phyloP scores from a whole-genome alignment of 1,284 basidiomycete species.

The Puccinia coronata region DNA sequence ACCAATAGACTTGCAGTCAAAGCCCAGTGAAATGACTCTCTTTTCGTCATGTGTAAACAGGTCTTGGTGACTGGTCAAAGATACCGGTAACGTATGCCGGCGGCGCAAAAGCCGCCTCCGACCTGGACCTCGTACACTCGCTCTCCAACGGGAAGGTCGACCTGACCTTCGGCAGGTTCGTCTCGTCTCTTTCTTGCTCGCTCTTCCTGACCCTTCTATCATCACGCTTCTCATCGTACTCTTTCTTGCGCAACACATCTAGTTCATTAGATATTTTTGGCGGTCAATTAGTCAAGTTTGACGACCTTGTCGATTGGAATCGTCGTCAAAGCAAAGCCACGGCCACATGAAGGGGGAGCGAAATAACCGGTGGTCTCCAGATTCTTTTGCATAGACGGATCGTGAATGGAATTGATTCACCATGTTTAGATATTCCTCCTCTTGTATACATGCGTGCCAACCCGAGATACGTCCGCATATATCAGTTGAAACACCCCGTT shows the following conservation, averaged over 20 bases:
- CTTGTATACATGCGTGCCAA: too few species aligned
- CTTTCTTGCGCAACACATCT: too few species aligned
- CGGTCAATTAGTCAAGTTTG: conserved; percentile 71
- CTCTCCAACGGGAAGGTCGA: conserved; percentile 86
- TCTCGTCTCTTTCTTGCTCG: conserved; percentile 13
- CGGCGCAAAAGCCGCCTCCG: conserved; percentile 83
- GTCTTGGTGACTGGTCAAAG: conserved; percentile 83
- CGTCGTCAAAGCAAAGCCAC: conserved; percentile 1
- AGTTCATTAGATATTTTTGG: conserved; percentile 83
- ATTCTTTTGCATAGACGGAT: too few species aligned
- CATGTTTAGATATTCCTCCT: too few species aligned
- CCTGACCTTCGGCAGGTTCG: conserved; percentile 89
- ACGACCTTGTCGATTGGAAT: conserved; percentile 67
- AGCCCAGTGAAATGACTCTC: too few species aligned
- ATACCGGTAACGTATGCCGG: conserved; percentile 97
- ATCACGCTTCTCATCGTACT: neutral
- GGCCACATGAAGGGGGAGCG: too few species aligned
- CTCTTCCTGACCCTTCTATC: neutral
- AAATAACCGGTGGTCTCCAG: too few species aligned
- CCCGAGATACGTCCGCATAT: too few species aligned
- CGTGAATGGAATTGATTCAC: too few species aligned
- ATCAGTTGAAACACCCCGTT: too few species aligned
- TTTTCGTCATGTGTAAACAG: too few species aligned
- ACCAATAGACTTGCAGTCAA: neutral
- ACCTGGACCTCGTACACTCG: conserved; percentile 78